A percentile compares a stretch with the other conserved stretches of the same genome.
These are phyloP conservation scores for Metschnikowia cubensis DNA, from an alignment of 805 yeast genomes.

Conservation along the genomic window DNA sequence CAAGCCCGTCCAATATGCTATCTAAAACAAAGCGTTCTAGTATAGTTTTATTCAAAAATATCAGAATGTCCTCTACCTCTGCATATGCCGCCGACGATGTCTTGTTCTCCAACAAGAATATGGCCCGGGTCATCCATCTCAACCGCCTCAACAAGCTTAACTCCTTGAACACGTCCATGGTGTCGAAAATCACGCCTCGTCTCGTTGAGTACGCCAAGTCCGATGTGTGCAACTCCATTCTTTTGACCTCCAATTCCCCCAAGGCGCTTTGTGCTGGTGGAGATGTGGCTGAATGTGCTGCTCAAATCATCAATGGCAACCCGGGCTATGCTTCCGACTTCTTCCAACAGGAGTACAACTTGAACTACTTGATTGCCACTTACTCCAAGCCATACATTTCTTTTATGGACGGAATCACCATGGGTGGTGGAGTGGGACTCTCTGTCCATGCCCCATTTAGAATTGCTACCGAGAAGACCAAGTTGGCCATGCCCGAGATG, in stretches of 20 bases:
- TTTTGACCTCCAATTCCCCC: conserved; percentile 62
- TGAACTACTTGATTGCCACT: conserved; percentile 77
- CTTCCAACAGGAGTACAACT: conserved; percentile 75
- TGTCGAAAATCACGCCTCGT: conserved; percentile 65
- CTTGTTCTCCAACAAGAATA: conserved; percentile 55
- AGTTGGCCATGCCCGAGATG: conserved; percentile 97
- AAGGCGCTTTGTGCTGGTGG: conserved; percentile 95
- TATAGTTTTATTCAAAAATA: conserved; percentile 5
- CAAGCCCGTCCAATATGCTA: conserved; percentile 11
- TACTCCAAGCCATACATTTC: conserved; percentile 85
- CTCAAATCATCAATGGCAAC: conserved; percentile 46
- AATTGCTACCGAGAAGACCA: conserved; percentile 85
- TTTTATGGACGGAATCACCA: conserved; percentile 84
- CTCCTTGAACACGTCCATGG: conserved; percentile 78
- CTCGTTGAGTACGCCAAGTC: conserved; percentile 74
- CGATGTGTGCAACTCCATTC: conserved; percentile 55
- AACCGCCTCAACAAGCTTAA: conserved; percentile 83
- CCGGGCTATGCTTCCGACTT: conserved; percentile 52
- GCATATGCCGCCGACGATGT: conserved; percentile 48
- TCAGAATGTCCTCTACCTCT: conserved; percentile 21
- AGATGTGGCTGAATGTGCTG: conserved; percentile 81
- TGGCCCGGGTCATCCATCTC: conserved; percentile 68
- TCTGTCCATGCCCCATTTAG: conserved; percentile 89
- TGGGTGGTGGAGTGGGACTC: conserved; percentile 98
- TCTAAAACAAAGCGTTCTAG: conserved; percentile 9